Conservation (phyloP, 257 asterid species). For the Primulina huaijiensis region DNA sequence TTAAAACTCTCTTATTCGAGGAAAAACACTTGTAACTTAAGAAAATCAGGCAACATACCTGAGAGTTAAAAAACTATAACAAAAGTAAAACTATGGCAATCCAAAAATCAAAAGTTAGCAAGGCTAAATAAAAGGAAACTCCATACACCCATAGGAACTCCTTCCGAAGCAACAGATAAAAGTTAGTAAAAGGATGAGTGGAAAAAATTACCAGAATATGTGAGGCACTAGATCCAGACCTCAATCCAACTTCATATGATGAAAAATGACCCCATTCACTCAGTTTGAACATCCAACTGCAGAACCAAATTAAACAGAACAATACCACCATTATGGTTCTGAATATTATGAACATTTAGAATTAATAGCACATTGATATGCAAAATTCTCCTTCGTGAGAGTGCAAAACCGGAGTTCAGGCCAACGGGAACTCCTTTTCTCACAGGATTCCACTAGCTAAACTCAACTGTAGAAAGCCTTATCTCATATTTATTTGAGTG, state of each 20-base stretch:
- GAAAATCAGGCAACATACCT: constrained; percentile 14
- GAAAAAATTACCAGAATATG: constrained; percentile 74
- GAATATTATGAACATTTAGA: background rate
- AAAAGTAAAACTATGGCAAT: constrained; percentile 4
- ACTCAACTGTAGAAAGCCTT: constrained; percentile 7
- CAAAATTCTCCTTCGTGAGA: background rate
- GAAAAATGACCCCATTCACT: constrained; percentile 97
- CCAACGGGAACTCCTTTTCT: background rate
- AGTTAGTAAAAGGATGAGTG: constrained; percentile 6
- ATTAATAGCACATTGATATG: constrained; percentile 9
- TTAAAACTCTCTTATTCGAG: constrained; percentile 6
- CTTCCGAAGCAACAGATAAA: constrained; percentile 17
- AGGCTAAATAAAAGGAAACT: background rate
- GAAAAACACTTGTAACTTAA: constrained; percentile 12
- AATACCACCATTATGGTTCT: constrained; percentile 13
- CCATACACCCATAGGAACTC: background rate
- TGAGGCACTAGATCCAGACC: constrained; percentile 91
- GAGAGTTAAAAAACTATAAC: constrained; percentile 5
- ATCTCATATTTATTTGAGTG: background rate
- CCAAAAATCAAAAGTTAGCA: background rate
- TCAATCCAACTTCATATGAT: constrained; percentile 90
- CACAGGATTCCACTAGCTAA: background rate
- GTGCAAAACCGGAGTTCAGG: background rate
- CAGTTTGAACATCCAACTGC: constrained; percentile 97
- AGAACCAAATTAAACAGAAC: constrained; percentile 26